These are phyloP conservation scores for Zygosaccharomyces siamensis DNA, from an alignment of 805 yeast genomes.

Conservation along the genomic window DNA sequence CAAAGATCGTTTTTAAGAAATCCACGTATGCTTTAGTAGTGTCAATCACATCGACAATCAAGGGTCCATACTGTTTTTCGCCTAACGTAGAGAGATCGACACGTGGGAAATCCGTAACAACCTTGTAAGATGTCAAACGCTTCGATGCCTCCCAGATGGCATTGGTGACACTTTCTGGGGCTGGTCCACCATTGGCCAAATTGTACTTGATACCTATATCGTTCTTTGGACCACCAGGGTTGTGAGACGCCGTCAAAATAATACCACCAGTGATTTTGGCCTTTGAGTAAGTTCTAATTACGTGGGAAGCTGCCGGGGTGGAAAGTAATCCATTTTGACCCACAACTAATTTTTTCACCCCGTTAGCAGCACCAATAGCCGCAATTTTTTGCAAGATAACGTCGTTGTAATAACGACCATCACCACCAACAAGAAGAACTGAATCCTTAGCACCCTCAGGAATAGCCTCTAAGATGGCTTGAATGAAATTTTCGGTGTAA, in stretches of 20 bases:
- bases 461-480: constrained; percentile 75
- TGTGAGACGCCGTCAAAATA: constrained; percentile 92
- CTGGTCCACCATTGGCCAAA: constrained; percentile 94
- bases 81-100: constrained; percentile 64
- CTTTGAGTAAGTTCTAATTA: constrained; percentile 59
- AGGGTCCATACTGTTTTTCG: constrained; percentile 44
- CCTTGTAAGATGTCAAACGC: constrained; percentile 54
- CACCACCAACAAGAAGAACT: constrained; percentile 90
- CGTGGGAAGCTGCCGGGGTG: constrained; percentile 95
- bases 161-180: constrained; percentile 91
- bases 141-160: constrained; percentile 71
- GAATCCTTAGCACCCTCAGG: constrained; percentile 82
- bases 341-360: constrained; percentile 75
- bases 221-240: constrained; percentile 92
- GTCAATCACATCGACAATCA: constrained; percentile 78
- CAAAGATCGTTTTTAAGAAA: constrained; percentile 81
- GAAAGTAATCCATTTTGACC: constrained; percentile 87
- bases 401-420: constrained; percentile 88
- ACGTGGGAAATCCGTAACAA: constrained; percentile 52
- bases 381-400: constrained; percentile 77
- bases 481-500: constrained; percentile 92
- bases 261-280: constrained; percentile 83
- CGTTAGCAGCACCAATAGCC: constrained; percentile 84
- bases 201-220: constrained; percentile 96
- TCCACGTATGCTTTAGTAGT: constrained; percentile 72